Evolutionary conservation across 768 basidiomycete genomes (phyloP).

Genomic region (Leccinum imitatum): DNA sequence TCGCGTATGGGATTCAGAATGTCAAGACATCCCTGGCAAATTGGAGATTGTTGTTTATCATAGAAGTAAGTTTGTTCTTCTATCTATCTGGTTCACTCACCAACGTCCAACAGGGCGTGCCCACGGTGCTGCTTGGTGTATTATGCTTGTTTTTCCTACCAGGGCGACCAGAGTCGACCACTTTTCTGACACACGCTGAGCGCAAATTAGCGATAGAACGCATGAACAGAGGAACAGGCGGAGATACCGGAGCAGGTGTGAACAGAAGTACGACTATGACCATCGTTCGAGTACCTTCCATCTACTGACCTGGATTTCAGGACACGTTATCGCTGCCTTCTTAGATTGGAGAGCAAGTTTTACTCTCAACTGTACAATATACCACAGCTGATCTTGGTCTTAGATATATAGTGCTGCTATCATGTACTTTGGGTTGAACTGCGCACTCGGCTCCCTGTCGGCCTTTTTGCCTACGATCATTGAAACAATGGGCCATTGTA

Average conservation of each 20-base stretch:
- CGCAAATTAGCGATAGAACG: conserved; percentile 34
- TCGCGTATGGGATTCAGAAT: conserved; percentile 52
- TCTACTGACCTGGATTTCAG: conserved; percentile 22
- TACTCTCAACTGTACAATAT: neutral
- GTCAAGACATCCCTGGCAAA: conserved; percentile 36
- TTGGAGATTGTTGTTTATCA: conserved; percentile 40
- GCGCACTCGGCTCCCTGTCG: conserved; percentile 48
- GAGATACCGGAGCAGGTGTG: conserved; percentile 42
- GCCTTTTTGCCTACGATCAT: conserved; percentile 60
- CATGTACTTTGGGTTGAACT: conserved; percentile 49
- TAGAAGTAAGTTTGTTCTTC: conserved; percentile 18
- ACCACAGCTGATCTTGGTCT: conserved; percentile 6
- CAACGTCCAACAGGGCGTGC: conserved; percentile 49
- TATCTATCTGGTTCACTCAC: neutral
- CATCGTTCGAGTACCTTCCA: neutral
- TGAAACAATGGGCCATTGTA: conserved; percentile 47
- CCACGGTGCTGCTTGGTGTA: conserved; percentile 36
- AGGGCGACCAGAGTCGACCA: conserved; percentile 34
- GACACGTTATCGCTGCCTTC: conserved; percentile 44
- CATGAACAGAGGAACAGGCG: conserved; percentile 41
- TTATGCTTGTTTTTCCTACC: conserved; percentile 33
- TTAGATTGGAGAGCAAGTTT: conserved; percentile 43
- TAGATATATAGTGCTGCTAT: conserved; percentile 48
- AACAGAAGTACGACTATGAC: conserved; percentile 34
- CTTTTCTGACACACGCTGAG: conserved; percentile 33